phyloP scores from a whole-genome alignment of 305 asterid genomes.

The Stenogyne calaminthoides region DNA sequence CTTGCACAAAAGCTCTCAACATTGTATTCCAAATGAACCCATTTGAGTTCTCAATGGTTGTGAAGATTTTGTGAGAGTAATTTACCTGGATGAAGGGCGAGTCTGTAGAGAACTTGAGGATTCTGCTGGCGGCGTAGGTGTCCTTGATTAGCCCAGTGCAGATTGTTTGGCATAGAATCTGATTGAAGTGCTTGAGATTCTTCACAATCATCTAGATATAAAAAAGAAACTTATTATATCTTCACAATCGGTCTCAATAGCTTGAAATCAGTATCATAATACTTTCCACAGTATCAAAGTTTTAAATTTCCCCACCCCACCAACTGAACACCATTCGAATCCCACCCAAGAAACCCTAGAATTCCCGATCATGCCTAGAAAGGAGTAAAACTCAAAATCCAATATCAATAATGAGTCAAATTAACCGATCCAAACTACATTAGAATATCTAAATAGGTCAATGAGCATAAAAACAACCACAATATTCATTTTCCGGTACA shows the following conservation, averaged over 20 bases:
- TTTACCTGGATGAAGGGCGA: slow-evolving; percentile 45
- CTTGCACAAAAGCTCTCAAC: slow-evolving; percentile 63
- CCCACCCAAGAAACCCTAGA: slow-evolving; percentile 29
- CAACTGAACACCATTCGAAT: slow-evolving; percentile 10
- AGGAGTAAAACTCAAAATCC: slow-evolving; percentile 19
- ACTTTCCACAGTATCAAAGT: too few relatives aligned
- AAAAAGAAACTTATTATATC: slow-evolving; percentile 3
- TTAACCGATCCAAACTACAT: slow-evolving; percentile 28
- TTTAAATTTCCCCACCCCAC: slow-evolving; percentile 15
- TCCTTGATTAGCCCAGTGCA: slow-evolving; percentile 68
- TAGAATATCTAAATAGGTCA: background rate
- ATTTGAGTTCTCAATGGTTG: slow-evolving; percentile 51
- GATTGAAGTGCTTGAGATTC: slow-evolving; percentile 50
- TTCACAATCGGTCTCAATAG: slow-evolving; percentile 13
- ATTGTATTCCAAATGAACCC: slow-evolving; percentile 81
- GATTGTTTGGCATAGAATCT: slow-evolving; percentile 57
- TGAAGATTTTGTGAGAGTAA: slow-evolving; percentile 55
- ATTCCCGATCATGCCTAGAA: slow-evolving; percentile 12
- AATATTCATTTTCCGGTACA: background rate
- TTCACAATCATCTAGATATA: background rate
- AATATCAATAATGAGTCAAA: background rate
- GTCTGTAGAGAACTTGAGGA: slow-evolving; percentile 62
- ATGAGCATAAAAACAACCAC: background rate
- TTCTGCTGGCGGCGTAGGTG: slow-evolving; percentile 77
- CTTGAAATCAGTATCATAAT: background rate